Evolutionary conservation across 805 yeast species (phyloP).

Genomic region (Myxozyma vanderwaltii): DNA sequence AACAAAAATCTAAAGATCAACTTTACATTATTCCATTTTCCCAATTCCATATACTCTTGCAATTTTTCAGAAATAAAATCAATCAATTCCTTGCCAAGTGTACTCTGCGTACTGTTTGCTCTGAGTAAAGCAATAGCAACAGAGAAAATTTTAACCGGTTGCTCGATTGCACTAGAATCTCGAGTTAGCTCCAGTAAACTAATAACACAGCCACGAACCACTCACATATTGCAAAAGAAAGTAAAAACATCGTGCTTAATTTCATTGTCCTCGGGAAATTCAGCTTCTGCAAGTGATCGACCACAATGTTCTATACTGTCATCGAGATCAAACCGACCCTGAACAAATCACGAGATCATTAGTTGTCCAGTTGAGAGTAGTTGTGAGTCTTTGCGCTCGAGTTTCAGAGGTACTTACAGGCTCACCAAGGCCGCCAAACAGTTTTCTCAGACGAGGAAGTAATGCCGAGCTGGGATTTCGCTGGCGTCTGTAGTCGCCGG

Average conservation of each 20-base stretch:
- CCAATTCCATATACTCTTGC: constrained; percentile 55
- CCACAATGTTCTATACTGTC: constrained; percentile 17
- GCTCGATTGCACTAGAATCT: constrained; percentile 60
- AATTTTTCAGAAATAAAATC: constrained; percentile 68
- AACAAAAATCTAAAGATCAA: constrained; percentile 70
- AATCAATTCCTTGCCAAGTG: constrained; percentile 68
- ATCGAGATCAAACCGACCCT: constrained; percentile 14
- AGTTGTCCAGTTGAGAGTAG: neutral
- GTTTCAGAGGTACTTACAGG: constrained; percentile 21
- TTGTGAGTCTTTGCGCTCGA: neutral
- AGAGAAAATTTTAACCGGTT: constrained; percentile 85
- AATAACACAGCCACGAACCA: no score
- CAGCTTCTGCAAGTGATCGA: constrained; percentile 1
- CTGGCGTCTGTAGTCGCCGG: constrained; percentile 13
- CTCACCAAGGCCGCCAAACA: constrained; percentile 24
- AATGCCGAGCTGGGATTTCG: constrained; percentile 7
- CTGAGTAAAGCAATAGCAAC: constrained; percentile 67
- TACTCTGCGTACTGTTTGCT: constrained; percentile 62
- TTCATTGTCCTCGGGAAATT: constrained; percentile 15
- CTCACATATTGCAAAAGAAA: constrained; percentile 19
- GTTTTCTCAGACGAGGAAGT: constrained; percentile 22
- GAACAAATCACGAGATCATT: neutral
- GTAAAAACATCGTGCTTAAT: neutral
- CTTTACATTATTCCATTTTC: constrained; percentile 67
- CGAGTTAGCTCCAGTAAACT: no score